A percentile compares a stretch with the other conserved stretches of the same genome.
Evolutionary conservation across 2,329 filamentous ascomycete species (phyloP).

Genomic region (Monilinia aucupariae): DNA sequence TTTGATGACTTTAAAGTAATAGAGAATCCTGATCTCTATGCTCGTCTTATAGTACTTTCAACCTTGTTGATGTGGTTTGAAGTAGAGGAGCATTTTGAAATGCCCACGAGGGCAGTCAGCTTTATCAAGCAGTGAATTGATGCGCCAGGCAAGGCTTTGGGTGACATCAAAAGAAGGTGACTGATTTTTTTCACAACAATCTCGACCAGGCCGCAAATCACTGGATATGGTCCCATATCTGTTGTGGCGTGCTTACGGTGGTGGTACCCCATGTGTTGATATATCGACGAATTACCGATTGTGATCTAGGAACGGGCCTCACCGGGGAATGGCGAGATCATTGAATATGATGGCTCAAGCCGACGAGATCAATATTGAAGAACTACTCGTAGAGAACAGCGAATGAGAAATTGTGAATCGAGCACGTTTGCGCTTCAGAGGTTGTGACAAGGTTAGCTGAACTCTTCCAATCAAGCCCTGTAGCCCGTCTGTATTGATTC

Average conservation of each 20-base stretch:
- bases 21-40: neutral
- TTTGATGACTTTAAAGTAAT: neutral
- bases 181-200: neutral
- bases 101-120: neutral
- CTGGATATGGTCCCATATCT: neutral
- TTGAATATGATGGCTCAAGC: neutral
- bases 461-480: neutral
- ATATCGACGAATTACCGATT: slow-evolving; percentile 9
- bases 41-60: slow-evolving; percentile 3
- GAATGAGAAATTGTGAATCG: neutral
- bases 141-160: neutral
- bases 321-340: neutral
- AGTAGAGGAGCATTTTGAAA: neutral
- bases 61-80: neutral
- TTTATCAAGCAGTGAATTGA: slow-evolving; percentile 12
- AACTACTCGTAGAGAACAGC: neutral
- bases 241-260: neutral
- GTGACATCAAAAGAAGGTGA: neutral
- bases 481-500: slow-evolving; percentile 9
- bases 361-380: slow-evolving; percentile 3
- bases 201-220: neutral
- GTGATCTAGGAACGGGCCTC: neutral
- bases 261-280: neutral
- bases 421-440: slow-evolving; percentile 13
- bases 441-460: neutral